These are phyloP conservation scores for Fusarium nisikadoi DNA, from an alignment of 2,329 filamentous ascomycete genomes.

Conservation along the genomic window DNA sequence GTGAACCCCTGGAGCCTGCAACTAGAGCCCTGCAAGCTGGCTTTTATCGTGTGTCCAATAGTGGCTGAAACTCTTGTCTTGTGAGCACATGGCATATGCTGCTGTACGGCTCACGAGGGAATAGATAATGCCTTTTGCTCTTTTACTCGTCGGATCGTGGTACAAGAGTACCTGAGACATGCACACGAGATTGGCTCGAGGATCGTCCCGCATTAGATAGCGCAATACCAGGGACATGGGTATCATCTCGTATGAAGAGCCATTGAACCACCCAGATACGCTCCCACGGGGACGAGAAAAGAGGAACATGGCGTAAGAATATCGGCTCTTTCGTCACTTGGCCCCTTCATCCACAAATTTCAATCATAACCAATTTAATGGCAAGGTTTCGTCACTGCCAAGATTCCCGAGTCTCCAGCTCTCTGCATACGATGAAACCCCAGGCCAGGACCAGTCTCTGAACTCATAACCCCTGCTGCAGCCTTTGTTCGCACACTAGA, in stretches of 20 bases:
- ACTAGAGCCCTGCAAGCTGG: neutral
- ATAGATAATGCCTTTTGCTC: neutral
- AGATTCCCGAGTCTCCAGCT: neutral
- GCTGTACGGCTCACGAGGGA: neutral
- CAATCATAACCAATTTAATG: neutral
- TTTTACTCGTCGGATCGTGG: neutral
- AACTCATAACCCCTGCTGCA: neutral
- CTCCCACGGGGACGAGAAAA: neutral
- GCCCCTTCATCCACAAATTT: neutral
- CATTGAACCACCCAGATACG: neutral
- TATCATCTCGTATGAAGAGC: neutral
- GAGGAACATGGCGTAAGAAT: neutral
- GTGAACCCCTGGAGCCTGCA: neutral
- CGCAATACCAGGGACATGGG: neutral
- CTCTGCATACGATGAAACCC: conserved; percentile 12
- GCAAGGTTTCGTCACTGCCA: neutral
- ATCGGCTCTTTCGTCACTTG: neutral
- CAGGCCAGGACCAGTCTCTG: conserved; percentile 1
- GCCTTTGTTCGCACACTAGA: neutral
- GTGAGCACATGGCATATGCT: neutral
- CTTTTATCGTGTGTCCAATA: neutral
- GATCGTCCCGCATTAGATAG: conserved; percentile 6
- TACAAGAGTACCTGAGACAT: conserved; percentile 12
- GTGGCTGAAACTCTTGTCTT: neutral
- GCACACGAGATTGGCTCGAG: conserved; percentile 6